Evolutionary conservation across 345 rosid species (phyloP).

Genomic region (Eucalyptus camaldulensis): DNA sequence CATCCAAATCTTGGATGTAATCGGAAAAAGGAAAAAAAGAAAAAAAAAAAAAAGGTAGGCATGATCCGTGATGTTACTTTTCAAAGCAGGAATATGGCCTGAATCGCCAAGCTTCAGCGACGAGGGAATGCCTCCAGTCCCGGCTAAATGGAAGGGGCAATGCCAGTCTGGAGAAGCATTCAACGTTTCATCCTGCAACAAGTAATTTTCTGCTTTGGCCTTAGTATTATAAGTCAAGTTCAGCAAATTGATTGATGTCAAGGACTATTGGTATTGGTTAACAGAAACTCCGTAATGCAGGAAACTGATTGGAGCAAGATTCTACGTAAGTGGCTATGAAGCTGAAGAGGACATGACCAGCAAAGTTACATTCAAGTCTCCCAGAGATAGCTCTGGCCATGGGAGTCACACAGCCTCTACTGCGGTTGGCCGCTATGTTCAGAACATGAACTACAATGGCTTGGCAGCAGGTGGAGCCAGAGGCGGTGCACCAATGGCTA

Average conservation of each 20-base stretch:
- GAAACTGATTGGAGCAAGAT: conserved; percentile 50
- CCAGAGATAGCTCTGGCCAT: conserved; percentile 48
- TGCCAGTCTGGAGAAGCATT: conserved; percentile 43
- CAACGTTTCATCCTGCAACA: conserved; percentile 37
- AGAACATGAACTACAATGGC: conserved; percentile 27
- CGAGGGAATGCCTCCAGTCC: conserved; percentile 31
- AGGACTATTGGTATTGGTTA: not conserved
- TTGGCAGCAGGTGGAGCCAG: conserved; percentile 40
- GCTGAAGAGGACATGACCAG: conserved; percentile 27
- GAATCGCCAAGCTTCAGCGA: conserved; percentile 40
- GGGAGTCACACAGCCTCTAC: conserved; percentile 53
- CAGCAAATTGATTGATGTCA: not conserved
- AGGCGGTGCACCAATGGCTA: conserved; percentile 52
- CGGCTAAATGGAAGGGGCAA: conserved; percentile 29
- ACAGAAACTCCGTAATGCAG: not conserved
- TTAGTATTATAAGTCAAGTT: not conserved
- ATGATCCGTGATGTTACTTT: not conserved
- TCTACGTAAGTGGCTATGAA: conserved; percentile 34
- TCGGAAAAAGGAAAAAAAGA: not conserved
- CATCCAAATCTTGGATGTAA: not conserved
- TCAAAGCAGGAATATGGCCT: conserved; percentile 41
- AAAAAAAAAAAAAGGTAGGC: not conserved
- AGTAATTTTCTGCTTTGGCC: conserved; percentile 1
- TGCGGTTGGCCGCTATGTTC: conserved; percentile 42
- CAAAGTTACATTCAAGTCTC: conserved; percentile 20